Conservation (phyloP, 352 stramenopile species). For the Thraustotheca clavata region DNA sequence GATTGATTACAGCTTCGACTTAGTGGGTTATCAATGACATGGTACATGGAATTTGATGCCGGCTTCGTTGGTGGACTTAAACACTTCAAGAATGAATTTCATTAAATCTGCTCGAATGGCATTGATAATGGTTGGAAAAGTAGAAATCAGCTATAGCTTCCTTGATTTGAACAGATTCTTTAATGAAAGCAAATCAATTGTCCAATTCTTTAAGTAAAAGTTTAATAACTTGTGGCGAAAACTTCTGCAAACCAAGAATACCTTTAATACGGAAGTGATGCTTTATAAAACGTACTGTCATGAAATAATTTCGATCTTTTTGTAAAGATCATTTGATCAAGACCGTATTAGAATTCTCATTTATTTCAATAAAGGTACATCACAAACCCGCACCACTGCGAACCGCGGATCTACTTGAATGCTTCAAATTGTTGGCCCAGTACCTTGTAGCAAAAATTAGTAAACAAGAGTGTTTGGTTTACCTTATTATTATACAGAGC, state of each 20-base stretch:
- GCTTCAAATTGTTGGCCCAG: too few species aligned
- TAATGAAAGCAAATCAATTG: conserved; percentile 81
- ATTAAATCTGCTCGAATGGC: conserved; percentile 68
- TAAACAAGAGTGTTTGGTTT: too few species aligned
- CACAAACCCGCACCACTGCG: too few species aligned
- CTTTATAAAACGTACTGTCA: conserved; percentile 76
- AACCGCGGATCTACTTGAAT: too few species aligned
- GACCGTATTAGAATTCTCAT: too few species aligned
- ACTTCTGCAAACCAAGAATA: conserved; percentile 79
- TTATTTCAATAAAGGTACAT: too few species aligned
- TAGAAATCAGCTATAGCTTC: conserved; percentile 75
- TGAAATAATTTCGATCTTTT: conserved; percentile 82
- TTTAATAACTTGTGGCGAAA: conserved; percentile 71
- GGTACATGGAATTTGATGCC: conserved; percentile 88
- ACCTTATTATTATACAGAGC: too few species aligned
- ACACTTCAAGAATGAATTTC: conserved; percentile 78
- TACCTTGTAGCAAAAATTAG: too few species aligned
- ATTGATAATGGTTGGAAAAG: conserved; percentile 66
- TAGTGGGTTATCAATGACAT: conserved; percentile 79
- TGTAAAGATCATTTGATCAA: too few species aligned
- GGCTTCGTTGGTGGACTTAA: conserved; percentile 55
- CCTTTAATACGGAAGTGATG: conserved; percentile 76
- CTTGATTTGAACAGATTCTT: conserved; percentile 69
- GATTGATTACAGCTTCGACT: conserved; percentile 73
- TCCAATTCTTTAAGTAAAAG: conserved; percentile 70